A percentile compares a stretch with the other conserved stretches of the same genome.
Evolutionary conservation across 139 green algal species (phyloP).

Genomic region (Coccomyxa sp.): DNA sequence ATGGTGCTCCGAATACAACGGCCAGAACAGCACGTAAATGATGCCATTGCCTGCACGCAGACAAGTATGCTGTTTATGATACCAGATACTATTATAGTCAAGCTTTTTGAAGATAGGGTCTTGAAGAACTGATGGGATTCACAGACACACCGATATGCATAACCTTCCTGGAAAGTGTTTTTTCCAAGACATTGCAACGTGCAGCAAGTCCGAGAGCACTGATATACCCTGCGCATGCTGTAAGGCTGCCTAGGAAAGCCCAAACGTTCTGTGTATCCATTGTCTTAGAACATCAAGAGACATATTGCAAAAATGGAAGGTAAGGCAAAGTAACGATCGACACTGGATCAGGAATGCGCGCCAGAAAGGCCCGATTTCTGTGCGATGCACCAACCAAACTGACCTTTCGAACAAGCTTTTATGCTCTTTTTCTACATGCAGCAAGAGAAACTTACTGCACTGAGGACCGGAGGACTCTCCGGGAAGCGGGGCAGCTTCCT

Average conservation of each 20-base stretch:
- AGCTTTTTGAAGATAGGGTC: not conserved
- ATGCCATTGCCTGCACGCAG: conserved; percentile 24
- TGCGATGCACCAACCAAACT: too few species aligned
- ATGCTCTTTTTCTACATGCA: too few species aligned
- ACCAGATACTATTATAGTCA: not conserved
- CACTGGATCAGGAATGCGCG: too few species aligned
- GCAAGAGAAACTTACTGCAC: too few species aligned
- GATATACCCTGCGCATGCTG: not conserved
- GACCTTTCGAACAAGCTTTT: too few species aligned
- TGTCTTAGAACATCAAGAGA: not conserved
- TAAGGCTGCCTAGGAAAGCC: not conserved
- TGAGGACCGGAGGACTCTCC: too few species aligned
- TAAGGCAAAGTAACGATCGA: not conserved
- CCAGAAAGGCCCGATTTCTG: not conserved
- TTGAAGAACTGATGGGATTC: not conserved
- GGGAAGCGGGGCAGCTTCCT: too few species aligned
- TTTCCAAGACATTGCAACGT: conserved; percentile 14
- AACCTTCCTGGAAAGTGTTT: conserved; percentile 21
- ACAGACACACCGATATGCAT: conserved; percentile 30
- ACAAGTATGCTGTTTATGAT: not conserved
- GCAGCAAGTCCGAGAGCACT: not conserved
- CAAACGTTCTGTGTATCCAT: not conserved
- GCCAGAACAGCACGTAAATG: conserved; percentile 35
- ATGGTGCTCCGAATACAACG: conserved; percentile 6
- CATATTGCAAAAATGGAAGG: not conserved